phyloP scores from a whole-genome alignment of 2,329 filamentous ascomycete genomes.

The Alternaria arbusti region DNA sequence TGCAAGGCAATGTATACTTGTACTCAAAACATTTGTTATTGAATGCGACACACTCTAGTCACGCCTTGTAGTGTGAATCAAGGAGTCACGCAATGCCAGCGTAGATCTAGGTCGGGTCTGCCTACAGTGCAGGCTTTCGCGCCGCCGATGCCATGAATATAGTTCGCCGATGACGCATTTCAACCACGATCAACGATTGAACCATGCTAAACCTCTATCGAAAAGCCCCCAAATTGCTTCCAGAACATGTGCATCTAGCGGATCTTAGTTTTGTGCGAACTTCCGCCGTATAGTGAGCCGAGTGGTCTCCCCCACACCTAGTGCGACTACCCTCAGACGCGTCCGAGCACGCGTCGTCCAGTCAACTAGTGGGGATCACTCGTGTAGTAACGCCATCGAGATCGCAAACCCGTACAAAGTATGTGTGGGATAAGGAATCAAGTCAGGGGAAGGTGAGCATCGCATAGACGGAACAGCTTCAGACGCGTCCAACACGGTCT shows the following conservation, averaged over 20 bases:
- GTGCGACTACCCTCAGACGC: constrained; percentile 6
- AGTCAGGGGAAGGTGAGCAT: neutral
- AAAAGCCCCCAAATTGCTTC: neutral
- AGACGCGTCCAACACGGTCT: constrained; percentile 10
- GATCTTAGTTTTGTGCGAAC: neutral
- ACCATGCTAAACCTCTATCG: neutral
- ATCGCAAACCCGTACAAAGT: neutral
- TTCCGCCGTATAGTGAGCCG: neutral
- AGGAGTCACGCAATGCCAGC: neutral
- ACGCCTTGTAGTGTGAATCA: neutral
- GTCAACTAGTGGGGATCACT: constrained; percentile 10
- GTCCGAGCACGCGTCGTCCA: constrained; percentile 16
- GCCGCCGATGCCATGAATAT: neutral
- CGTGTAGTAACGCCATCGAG: constrained; percentile 1
- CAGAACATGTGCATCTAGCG: neutral
- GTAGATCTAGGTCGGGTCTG: neutral
- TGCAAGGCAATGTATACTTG: neutral
- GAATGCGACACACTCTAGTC: neutral
- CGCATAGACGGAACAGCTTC: neutral
- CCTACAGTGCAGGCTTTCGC: no score
- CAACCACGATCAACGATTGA: neutral
- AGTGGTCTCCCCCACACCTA: neutral
- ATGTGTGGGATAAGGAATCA: neutral
- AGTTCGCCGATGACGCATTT: neutral
- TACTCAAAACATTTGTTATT: neutral